Conservation (phyloP, 2,329 filamentous ascomycete species). For the Penicillium thymicola region DNA sequence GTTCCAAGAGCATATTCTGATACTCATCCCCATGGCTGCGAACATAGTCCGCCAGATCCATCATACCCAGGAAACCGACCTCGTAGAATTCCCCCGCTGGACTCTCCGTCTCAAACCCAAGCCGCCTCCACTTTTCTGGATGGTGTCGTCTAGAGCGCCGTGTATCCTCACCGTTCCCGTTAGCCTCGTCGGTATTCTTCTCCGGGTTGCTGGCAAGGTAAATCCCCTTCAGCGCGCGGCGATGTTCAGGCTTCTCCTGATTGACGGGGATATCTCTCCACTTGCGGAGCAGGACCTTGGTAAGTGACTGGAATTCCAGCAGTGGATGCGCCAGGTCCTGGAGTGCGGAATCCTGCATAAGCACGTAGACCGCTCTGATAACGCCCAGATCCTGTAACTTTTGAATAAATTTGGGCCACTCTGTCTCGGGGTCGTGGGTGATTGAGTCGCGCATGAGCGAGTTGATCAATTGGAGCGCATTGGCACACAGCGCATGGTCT, state of each 20-base stretch:
- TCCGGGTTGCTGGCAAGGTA: constrained; percentile 69
- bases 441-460: constrained; percentile 90
- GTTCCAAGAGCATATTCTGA: constrained; percentile 87
- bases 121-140: constrained; percentile 85
- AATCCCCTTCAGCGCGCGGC: constrained; percentile 78
- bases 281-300: constrained; percentile 79
- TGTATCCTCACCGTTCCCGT: constrained; percentile 39
- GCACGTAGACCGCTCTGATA: constrained; percentile 82
- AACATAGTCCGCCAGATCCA: constrained; percentile 94
- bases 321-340: constrained; percentile 88
- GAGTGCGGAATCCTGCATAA: constrained; percentile 92
- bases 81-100: constrained; percentile 81
- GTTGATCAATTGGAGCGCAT: constrained; percentile 92
- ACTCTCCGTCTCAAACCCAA: constrained; percentile 89
- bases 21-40: constrained; percentile 88
- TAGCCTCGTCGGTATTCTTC: constrained; percentile 28
- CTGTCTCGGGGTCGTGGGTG: constrained; percentile 69
- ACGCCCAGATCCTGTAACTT: constrained; percentile 86
- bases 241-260: constrained; percentile 81
- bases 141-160: constrained; percentile 70
- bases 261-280: constrained; percentile 87
- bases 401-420: constrained; percentile 97
- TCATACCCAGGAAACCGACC: constrained; percentile 89
- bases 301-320: constrained; percentile 88
- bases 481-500: constrained; percentile 92